Conservation (phyloP, 2,329 filamentous ascomycete species). For the Metarhizium humberi region DNA sequence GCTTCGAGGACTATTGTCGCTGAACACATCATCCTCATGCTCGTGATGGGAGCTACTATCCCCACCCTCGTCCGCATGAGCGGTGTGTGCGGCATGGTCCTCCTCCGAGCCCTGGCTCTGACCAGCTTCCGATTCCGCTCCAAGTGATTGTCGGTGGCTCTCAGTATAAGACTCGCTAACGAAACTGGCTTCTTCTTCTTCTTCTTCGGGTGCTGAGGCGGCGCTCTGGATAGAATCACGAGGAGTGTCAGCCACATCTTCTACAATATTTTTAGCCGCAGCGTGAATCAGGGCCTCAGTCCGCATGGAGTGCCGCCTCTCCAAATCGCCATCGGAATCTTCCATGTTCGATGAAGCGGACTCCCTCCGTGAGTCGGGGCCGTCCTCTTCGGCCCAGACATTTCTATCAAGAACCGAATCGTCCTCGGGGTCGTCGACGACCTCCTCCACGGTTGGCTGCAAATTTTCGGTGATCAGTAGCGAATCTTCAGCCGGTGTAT, state of each 20-base stretch:
- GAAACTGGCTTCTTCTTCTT: constrained; percentile 12
- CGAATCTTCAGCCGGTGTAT: not conserved
- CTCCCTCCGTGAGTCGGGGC: constrained; percentile 2
- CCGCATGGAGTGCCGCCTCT: constrained; percentile 30
- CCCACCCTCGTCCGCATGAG: constrained; percentile 17
- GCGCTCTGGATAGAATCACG: constrained; percentile 16
- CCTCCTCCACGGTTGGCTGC: constrained; percentile 3
- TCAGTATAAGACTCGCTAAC: constrained; percentile 14
- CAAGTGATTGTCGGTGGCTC: constrained; percentile 13
- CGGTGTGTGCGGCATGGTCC: constrained; percentile 9
- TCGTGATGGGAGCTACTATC: constrained; percentile 43
- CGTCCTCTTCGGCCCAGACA: not conserved
- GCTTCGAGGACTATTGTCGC: constrained; percentile 46
- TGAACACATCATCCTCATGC: constrained; percentile 49
- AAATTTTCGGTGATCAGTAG: not conserved
- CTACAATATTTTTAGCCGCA: constrained; percentile 41
- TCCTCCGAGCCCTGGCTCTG: constrained; percentile 11
- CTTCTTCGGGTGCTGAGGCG: constrained; percentile 4
- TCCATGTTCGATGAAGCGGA: constrained; percentile 14
- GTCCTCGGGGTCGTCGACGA: constrained; percentile 2
- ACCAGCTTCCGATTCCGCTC: constrained; percentile 13
- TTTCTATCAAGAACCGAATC: not conserved
- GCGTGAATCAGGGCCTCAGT: constrained; percentile 45
- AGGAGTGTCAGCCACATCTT: constrained; percentile 20
- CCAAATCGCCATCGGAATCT: constrained; percentile 10